Base-by-base conservation (phyloP, 176 grass and related monocot genomes). In the Oryza nivara region DNA sequence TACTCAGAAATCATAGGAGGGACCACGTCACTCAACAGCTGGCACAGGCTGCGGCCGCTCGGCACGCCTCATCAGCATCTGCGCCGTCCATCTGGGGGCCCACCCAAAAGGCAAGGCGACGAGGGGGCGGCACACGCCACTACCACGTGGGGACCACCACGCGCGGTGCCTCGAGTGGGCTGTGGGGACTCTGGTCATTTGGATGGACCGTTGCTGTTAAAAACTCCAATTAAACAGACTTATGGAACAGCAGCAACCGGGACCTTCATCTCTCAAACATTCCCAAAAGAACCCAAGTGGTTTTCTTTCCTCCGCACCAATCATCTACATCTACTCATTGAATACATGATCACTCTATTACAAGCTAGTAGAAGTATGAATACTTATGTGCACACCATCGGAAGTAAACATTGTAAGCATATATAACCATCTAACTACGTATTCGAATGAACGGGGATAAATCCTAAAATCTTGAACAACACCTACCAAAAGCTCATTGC, bases 141-240 rank as follows among this genome's bases (percentile, higher is more conserved):
- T 28, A 32, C 70, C 82, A 38, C 51, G 71, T 73, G 83, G 88
- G 88, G 83, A 78, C 88, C 88, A 79, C 68, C 88, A 86, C 74
- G 60, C 87, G 77, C 70, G 75, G 75, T 46, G 81, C 26, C 67
- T 86, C 73, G 23, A 77, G 83, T 35, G 44, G 78, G 48, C 83
- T 46, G 66, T 17, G 58, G 74, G 79, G 84, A 83, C 88, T 82
- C 68, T 20, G 46, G 78, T 82, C 78, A 81, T 77, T n/a, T 35
- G 88, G 58, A 20, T 74, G 83, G 74, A 90, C 79, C 84, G 79
- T 83, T 74, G 84, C 79, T 68, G 84, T 86, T 83, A 86, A 86
- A 86, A 77, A 38, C 36, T 45, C 34, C 65, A 25, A 40, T 82
- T 82, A 77, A 67, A 60, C 66, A 65, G 41, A 75, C 64, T 68